A percentile compares a stretch with the other conserved stretches of the same genome.
phyloP scores from a whole-genome alignment of 2,329 filamentous ascomycete species.

The Paecilomyces dactylethromorphus region DNA sequence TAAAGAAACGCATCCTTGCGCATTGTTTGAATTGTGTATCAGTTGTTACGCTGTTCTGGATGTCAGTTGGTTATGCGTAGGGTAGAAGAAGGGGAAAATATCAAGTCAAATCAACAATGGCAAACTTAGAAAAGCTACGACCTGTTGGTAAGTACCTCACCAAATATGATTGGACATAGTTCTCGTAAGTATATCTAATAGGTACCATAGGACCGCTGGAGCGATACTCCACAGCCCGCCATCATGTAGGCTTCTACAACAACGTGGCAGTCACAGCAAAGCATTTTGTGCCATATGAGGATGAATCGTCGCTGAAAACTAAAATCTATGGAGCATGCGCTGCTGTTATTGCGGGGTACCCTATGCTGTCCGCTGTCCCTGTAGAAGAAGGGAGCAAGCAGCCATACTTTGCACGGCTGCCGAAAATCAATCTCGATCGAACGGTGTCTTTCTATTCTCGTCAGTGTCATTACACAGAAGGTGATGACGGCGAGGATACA shows the following conservation, averaged over 20 bases:
- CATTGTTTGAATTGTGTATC: not conserved
- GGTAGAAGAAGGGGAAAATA: not conserved
- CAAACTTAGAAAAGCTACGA: not conserved
- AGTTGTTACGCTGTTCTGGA: not conserved
- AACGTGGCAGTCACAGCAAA: not conserved
- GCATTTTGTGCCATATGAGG: not conserved
- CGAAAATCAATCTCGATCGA: not conserved
- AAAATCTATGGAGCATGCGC: not conserved
- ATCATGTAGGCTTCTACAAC: not conserved
- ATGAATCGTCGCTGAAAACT: not conserved
- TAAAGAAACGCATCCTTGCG: not conserved
- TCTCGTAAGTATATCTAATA: not conserved
- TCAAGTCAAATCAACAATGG: not conserved
- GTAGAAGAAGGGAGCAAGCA: not conserved
- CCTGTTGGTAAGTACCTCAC: not conserved
- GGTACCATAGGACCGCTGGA: not conserved
- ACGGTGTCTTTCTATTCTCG: not conserved
- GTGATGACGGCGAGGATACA: not conserved
- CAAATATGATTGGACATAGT: not conserved
- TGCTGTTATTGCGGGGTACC: not conserved
- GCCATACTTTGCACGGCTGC: not conserved
- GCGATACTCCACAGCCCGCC: not conserved
- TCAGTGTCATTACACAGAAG: not conserved
- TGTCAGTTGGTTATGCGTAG: not conserved
- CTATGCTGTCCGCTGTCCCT: not conserved